Evolutionary conservation across 192 early-diverging fungal genomes (phyloP).

Genomic region (Podila verticillata): DNA sequence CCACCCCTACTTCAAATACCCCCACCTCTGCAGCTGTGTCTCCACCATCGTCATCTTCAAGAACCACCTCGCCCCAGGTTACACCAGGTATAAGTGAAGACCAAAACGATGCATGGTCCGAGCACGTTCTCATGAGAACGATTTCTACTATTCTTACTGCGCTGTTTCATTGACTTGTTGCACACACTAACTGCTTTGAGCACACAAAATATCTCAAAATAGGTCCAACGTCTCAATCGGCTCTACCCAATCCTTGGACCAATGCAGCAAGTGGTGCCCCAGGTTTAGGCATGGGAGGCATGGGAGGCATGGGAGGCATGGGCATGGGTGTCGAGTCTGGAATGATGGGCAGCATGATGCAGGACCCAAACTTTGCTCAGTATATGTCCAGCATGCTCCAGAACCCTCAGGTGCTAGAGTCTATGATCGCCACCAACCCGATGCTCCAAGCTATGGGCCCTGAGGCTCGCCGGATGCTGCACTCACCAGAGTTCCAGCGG

Average conservation of each 20-base stretch:
- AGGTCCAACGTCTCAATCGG: background rate
- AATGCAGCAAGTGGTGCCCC: background rate
- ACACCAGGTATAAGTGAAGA: background rate
- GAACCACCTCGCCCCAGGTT: background rate
- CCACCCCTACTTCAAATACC: background rate
- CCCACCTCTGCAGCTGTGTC: background rate
- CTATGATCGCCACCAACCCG: slow-evolving; percentile 86
- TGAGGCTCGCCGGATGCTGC: slow-evolving; percentile 83
- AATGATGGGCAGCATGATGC: slow-evolving; percentile 65
- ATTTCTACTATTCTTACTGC: no score
- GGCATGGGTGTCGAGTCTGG: slow-evolving; percentile 49
- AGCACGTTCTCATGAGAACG: no score
- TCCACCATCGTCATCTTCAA: background rate
- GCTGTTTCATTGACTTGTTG: no score
- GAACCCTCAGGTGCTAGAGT: slow-evolving; percentile 87
- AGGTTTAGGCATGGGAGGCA: slow-evolving; percentile 12
- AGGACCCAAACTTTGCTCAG: slow-evolving; percentile 84
- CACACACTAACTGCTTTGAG: background rate
- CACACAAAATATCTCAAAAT: background rate
- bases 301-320: slow-evolving; percentile 67
- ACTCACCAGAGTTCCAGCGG: slow-evolving; percentile 72
- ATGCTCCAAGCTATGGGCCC: slow-evolving; percentile 81
- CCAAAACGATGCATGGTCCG: no score
- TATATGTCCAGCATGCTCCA: slow-evolving; percentile 82
- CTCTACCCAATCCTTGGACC: slow-evolving; percentile 11